Percentiles rank a stretch among this genome's conserved stretches.
These are phyloP conservation scores for Durotheca rogersii DNA, from an alignment of 495 filamentous ascomycete species.

Conservation along the genomic window DNA sequence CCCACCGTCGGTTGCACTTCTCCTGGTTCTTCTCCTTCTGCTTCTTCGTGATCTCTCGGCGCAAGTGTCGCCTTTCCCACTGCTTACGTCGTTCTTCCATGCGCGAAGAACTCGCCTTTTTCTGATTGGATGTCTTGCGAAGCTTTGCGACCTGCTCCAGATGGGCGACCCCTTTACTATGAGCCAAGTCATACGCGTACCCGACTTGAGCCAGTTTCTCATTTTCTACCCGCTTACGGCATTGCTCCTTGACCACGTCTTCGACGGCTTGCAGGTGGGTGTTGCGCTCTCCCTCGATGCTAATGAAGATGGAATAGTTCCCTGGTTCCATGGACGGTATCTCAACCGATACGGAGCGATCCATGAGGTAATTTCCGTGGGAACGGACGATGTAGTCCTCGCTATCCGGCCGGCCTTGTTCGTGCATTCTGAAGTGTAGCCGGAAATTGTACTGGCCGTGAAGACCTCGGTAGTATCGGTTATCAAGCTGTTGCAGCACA, in stretches of 20 bases:
- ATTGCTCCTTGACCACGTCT: constrained; percentile 68
- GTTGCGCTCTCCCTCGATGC: constrained; percentile 68
- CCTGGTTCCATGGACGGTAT: constrained; percentile 67
- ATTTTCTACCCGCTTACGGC: constrained; percentile 59
- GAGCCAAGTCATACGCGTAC: constrained; percentile 83
- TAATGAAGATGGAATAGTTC: constrained; percentile 79
- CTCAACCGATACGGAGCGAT: constrained; percentile 52
- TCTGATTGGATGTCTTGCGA: constrained; percentile 49
- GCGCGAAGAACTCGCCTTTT: constrained; percentile 50
- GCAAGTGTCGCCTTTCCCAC: constrained; percentile 52
- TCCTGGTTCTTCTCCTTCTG: constrained; percentile 39
- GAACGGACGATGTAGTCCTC: constrained; percentile 87
- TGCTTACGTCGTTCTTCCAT: constrained; percentile 44
- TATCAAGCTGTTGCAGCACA: constrained; percentile 84
- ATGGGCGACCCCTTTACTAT: constrained; percentile 70
- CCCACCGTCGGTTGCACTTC: constrained; percentile 52
- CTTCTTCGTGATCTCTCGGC: constrained; percentile 38
- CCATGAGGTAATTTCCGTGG: constrained; percentile 66
- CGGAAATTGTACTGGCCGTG: constrained; percentile 78
- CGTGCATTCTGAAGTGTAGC: constrained; percentile 84
- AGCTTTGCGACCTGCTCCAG: constrained; percentile 60
- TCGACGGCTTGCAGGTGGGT: constrained; percentile 58
- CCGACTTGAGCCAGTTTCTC: constrained; percentile 88
- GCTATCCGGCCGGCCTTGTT: constrained; percentile 64
- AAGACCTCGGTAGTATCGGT: constrained; percentile 82